Base-by-base conservation (phyloP, 208 protist genomes). In the Kentomonas sorsogonicus region DNA sequence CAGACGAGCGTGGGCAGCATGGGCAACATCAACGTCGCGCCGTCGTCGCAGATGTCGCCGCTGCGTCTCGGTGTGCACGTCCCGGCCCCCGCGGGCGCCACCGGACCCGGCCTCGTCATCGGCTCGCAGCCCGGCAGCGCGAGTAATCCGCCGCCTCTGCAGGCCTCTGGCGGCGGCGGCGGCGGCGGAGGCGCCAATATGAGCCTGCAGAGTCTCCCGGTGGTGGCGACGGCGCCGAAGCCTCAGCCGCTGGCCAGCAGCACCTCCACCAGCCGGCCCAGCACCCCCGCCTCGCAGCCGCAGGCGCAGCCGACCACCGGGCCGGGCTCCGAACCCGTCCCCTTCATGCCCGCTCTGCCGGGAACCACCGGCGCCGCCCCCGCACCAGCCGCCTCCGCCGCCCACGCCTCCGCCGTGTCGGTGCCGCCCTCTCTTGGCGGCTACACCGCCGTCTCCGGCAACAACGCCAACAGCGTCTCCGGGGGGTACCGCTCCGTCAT, bases 371-470 rank as follows among this genome's bases (percentile, higher is more conserved):
- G 30, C 36, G 18, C 23, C 69, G 39, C 43, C 7, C 22, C 43
- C 6, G 43, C 43, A 48, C n/a, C 22, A 23, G 22, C 13, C 10
- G 16, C 25, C n/a, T 6, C 43, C 43, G 13, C 43, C 65, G 30
- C 27, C 27, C 20, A 29, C 22, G 46, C 46, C 39, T 56, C 45
- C 20, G 36, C 30, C 34, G 34, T 5, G n/a, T 47, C 60, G 1
- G 40, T 60, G 27, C 55, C 61, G 50, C 50, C 56, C 50, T 64
- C 60, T 26, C 39, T 23, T 11, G 56, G 26, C 36, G 34, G 48
- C 15, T 53, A 53, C 30, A 56, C 34, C 43, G 54, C 58, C 20
- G 29, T 62, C 9, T 47, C 43, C 7, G 9, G 6, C 7, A 47
- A 26, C 43, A 47, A 11, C 43, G 43, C 7, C 43, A 7, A 15